Conservation (phyloP, 2,329 filamentous ascomycete genomes). For the Mycogone perniciosa region DNA sequence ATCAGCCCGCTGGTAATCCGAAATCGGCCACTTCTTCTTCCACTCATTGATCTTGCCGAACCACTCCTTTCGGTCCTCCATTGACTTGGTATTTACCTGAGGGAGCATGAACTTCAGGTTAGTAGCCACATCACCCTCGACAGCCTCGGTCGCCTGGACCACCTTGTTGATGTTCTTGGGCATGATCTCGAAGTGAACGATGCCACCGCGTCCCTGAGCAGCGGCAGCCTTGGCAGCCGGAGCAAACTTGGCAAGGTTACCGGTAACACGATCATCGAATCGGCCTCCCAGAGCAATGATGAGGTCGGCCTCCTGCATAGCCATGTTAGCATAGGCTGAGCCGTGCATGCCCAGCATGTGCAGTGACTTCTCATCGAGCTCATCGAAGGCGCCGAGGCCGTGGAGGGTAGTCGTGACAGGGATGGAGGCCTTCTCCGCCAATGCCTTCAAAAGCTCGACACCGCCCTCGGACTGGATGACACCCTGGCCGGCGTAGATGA, state of each 20-base stretch:
- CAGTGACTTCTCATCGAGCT: conserved; percentile 86
- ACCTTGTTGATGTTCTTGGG: conserved; percentile 99
- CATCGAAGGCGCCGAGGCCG: conserved; percentile 86
- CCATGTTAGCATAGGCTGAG: conserved; percentile 93
- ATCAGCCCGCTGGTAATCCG: conserved; percentile 71
- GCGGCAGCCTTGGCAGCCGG: conserved; percentile 82
- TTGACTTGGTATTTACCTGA: conserved; percentile 54
- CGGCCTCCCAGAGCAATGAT: conserved; percentile 91
- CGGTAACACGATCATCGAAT: conserved; percentile 93
- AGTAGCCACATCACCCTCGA: conserved; percentile 82
- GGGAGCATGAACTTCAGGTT: conserved; percentile 75
- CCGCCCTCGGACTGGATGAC: conserved; percentile 75
- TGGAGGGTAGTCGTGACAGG: conserved; percentile 95
- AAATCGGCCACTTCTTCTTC: conserved; percentile 87
- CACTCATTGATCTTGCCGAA: conserved; percentile 82
- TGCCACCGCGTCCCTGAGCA: conserved; percentile 79
- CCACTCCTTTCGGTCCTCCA: conserved; percentile 71
- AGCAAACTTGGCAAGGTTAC: conserved; percentile 76
- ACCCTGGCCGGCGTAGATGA: conserved; percentile 93
- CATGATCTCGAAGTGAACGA: conserved; percentile 97
- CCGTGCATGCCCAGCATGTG: conserved; percentile 99
- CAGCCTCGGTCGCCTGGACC: conserved; percentile 88
- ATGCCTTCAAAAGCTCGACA: conserved; percentile 69
- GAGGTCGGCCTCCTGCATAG: conserved; percentile 93
- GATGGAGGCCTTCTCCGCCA: conserved; percentile 85